Evolutionary conservation across 2,329 filamentous ascomycete genomes (phyloP), one percentile per base, ranked within the genome.

Genomic region (Alternaria gaisen): DNA sequence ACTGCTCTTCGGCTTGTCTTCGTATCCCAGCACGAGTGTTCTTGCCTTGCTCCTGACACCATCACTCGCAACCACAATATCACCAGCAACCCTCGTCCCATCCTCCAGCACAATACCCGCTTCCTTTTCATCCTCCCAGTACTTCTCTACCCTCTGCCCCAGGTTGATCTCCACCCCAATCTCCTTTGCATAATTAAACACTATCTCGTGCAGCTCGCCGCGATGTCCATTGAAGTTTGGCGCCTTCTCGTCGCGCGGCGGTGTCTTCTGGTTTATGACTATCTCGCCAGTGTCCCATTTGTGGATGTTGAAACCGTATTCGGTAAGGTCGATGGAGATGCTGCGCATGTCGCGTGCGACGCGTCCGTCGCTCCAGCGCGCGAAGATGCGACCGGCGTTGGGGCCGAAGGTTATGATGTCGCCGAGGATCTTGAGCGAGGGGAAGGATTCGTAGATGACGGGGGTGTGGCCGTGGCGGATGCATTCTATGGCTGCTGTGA

Each of bases 321-420:
- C 68, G 7, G 77, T 72, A 48, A 87, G 72, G 64, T 87, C 81
- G 62, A 87, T 87, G 64, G 83, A 85, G 8, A 87, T 72, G 1
- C 79, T 74, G 24, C 82, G 80, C 77, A 87, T 80, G 44, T 80
- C 79, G 46, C 76, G 73, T 8, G 81, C 79, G 10, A 88, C 79
- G 34, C 78, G 73, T 32, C 86, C 84, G 28, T 83, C 72, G 0
- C 77, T 79, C 87, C 87, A 90, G 4, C 87, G 83, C 53, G 84
- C 72, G 68, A 88, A 87, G 66, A 90, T 88, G 41, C 87, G 84
- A 0, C 86, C 86, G 12, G 82, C 86, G 65, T 89, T 89, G 48
- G 85, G 80, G 2, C 87, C 86, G 63, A 88, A 88, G 12, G 84
- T 86, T 63, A 88, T 89, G 63, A 89, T 88, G 75, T 89, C 85